phyloP scores from a whole-genome alignment of 257 asterid species.

The Voacanga thouarsii region DNA sequence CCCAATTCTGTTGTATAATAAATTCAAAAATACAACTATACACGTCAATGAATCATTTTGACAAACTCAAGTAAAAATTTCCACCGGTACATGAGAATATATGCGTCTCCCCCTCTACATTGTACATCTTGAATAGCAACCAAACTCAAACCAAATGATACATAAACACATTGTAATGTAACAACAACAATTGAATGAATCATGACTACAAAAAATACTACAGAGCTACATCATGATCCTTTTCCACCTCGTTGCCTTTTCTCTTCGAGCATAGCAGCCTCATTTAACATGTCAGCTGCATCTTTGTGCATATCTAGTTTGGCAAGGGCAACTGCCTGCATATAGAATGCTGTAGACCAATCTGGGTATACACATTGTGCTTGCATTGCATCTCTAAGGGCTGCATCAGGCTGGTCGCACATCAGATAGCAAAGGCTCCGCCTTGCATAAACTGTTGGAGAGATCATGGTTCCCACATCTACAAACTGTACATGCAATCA shows the following conservation, averaged over 20 bases:
- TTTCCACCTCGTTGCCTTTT: slow-evolving; percentile 66
- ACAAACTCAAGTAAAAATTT: slow-evolving; percentile 20
- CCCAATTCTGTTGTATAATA: slow-evolving; percentile 23
- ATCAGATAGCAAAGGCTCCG: slow-evolving; percentile 87
- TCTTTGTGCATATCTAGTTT: slow-evolving; percentile 97
- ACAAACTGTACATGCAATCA: slow-evolving; percentile 56
- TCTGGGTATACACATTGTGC: slow-evolving; percentile 88
- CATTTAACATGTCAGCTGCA: slow-evolving; percentile 96
- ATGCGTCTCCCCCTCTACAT: slow-evolving; percentile 25
- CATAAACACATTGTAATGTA: slow-evolving; percentile 23
- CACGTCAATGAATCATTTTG: slow-evolving; percentile 33
- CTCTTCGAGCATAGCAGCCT: slow-evolving; percentile 82
- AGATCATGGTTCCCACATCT: slow-evolving; percentile 94
- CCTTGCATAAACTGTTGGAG: slow-evolving; percentile 94
- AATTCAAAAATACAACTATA: slow-evolving; percentile 15
- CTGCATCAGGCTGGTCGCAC: slow-evolving; percentile 97
- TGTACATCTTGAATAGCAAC: slow-evolving; percentile 40
- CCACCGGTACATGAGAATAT: slow-evolving; percentile 15
- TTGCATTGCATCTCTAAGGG: slow-evolving; percentile 98
- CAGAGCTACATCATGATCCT: slow-evolving; percentile 29
- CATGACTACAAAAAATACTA: slow-evolving; percentile 25
- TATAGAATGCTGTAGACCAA: slow-evolving; percentile 96
- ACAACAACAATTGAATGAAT: slow-evolving; percentile 22
- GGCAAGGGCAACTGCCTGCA: slow-evolving; percentile 96
- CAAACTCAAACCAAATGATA: slow-evolving; percentile 43